Base-by-base conservation (phyloP, 768 basidiomycete genomes). In the Psilocybe cubensis region DNA sequence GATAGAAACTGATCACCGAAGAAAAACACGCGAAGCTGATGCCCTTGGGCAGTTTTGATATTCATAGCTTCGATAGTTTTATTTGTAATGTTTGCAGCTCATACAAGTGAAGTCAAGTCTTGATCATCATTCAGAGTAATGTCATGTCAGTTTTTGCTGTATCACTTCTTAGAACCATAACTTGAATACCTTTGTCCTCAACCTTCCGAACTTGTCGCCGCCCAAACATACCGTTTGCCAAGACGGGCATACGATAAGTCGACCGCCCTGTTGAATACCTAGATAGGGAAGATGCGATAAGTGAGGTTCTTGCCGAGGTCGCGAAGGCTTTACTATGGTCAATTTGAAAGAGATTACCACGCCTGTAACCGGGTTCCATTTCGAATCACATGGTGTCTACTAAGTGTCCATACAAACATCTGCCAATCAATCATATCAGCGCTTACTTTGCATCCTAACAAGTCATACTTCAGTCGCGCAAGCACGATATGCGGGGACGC, bases 121-220 rank as follows among this genome's bases (percentile, higher is more conserved):
- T 57, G 56, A 57, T 51, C 21, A 57, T 51, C 48, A 57, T 40
- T 57, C 56, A 51, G 21, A 18, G 25, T 31, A 33, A 31, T 33
- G 56, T 45, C 56, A 57, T 51, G 56, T 51, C 56, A 57, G 21
- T 23, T 12, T n/a, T 18, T n/a, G 20, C 3, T 4, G 38, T 40
- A 42, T 42, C 53, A 31, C 43, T 54, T 47, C 44, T 18, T 21
- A 47, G 54, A 38, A 48, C n/a, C 44, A 48, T 10, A 33, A 41
- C n/a, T 12, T 14, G 52, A n/a, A 33, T 44, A 43, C 38, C 38
- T 38, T 10, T n/a, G n/a, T n/a, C n/a, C n/a, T 21, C 25, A 23
- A 33, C 40, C 23, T 14, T 7, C 29, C 4, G n/a, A 28, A 5
- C 44, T 28, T 24, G 17, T 24, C 23, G 14, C 35, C 14, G 12